Conservation (phyloP, 768 basidiomycete genomes). For the Panus rudis region DNA sequence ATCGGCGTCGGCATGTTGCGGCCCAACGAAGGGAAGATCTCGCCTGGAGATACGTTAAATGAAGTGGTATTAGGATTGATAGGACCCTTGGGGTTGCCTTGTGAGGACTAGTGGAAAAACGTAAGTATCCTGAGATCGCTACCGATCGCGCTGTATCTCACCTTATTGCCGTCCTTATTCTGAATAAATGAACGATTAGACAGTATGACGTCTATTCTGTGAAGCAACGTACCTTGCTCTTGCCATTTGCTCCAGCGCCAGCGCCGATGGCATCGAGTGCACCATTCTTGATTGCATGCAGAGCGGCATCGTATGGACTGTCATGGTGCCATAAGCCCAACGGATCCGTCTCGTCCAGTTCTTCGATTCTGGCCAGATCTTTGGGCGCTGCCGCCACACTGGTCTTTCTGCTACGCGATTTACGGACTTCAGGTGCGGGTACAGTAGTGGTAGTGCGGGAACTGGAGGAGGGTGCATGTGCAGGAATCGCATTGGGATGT, state of each 20-base stretch:
- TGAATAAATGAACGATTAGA: no score
- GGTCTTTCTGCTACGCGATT: constrained; percentile 19
- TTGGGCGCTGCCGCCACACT: constrained; percentile 19
- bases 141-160: no score
- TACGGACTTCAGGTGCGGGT: constrained; percentile 13
- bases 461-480: not conserved
- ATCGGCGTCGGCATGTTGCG: not conserved
- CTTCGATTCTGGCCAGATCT: constrained; percentile 65
- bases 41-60: constrained; percentile 24
- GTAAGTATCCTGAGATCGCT: no score
- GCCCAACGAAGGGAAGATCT: constrained; percentile 21
- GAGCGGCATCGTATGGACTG: constrained; percentile 68
- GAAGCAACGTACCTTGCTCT: no score
- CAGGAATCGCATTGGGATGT: constrained; percentile 1
- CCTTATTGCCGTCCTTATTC: not conserved
- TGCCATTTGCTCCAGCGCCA: no score
- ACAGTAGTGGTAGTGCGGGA: not conserved
- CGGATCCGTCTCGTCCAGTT: constrained; percentile 71
- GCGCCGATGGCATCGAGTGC: no score
- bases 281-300: constrained; percentile 26
- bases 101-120: not conserved
- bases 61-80: constrained; percentile 14
- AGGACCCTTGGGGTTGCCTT: not conserved
- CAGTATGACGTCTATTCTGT: no score
- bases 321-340: constrained; percentile 61